Percentiles rank a stretch among this genome's conserved stretches.
phyloP scores from a whole-genome alignment of 176 grass and related monocot species.

The Ensete glaucum region DNA sequence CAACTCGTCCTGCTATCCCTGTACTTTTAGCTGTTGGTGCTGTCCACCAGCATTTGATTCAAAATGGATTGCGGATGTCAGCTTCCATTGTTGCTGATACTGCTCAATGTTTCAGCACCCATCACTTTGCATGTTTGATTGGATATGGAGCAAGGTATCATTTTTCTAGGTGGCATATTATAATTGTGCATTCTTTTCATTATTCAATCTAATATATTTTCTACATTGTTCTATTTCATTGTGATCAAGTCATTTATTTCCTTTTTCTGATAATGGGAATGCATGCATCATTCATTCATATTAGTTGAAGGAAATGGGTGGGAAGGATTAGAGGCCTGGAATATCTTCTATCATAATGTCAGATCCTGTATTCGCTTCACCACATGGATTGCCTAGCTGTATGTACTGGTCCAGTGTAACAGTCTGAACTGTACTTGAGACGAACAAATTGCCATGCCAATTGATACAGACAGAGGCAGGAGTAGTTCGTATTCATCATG shows the following conservation, averaged over 20 bases:
- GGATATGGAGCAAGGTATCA: slow-evolving; percentile 97
- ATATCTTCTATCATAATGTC: background rate
- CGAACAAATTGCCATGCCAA: too few species aligned
- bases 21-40: slow-evolving; percentile 96
- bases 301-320: background rate
- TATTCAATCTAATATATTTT: background rate
- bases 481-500: background rate
- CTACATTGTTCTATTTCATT: background rate
- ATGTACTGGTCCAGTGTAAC: too few species aligned
- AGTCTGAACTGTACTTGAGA: too few species aligned
- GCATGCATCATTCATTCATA: background rate
- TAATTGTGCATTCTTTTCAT: background rate
- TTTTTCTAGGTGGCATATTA: background rate
- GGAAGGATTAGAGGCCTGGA: background rate
- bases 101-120: slow-evolving; percentile 98
- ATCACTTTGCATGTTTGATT: slow-evolving; percentile 98
- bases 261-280: background rate
- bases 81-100: slow-evolving; percentile 95
- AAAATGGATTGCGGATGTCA: slow-evolving; percentile 94
- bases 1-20: slow-evolving; percentile 86
- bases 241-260: too few species aligned
- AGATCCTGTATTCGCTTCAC: background rate
- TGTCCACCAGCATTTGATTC: slow-evolving; percentile 99
- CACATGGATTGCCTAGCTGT: too few species aligned
- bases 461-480: too few species aligned